Evolutionary conservation across 768 basidiomycete genomes (phyloP), one percentile per base, ranked within the genome.

Genomic region (Leucocoprinus sp.): DNA sequence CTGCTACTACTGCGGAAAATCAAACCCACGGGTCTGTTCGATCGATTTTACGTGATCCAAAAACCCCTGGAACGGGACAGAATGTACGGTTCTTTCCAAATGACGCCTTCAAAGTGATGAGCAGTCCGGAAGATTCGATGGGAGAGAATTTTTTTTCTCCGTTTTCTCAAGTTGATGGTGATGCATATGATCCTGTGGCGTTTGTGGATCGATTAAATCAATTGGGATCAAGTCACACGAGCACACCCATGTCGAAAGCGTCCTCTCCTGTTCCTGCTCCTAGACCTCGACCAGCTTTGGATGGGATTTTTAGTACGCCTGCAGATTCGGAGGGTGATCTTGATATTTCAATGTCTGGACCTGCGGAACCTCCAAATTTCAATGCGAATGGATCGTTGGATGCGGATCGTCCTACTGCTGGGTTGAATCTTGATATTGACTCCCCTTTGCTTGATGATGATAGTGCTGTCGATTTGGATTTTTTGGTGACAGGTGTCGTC

Each of bases 31-130:
- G n/a, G n/a, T 84, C 83, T 9, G 68, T 82, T 4, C 76, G 83
- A 11, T 85, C 84, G 12, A 87, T 87, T 51, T 69, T 87, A 21
- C 80, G 82, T 33, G 78, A 81, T 50, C 74, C 72, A 3, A 78
- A 78, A 37, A 82, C 83, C 0, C 84, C 84, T 12, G 83, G 80
- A 3, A 84, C 82, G 8, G 84, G 84, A n/a, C 79, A 80, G 57
- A 85, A 78, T 49, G 84, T 87, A 33, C 78, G 84, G 5, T 86
- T 87, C 64, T 84, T 85, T 60, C 77, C 83, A 21, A 71, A 78
- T 21, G 78, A 84, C 43, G 79, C 77, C 9, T 81, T 74, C 64
- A 79, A 72, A 51, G 65, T 75, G 18, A 76, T 82, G n/a, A n/a
- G n/a, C 54, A 83, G 71, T 39, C 80, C 82, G n/a, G 79, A 85